phyloP scores from a whole-genome alignment of 352 stramenopile species.

The Globisporangium camurandrum region DNA sequence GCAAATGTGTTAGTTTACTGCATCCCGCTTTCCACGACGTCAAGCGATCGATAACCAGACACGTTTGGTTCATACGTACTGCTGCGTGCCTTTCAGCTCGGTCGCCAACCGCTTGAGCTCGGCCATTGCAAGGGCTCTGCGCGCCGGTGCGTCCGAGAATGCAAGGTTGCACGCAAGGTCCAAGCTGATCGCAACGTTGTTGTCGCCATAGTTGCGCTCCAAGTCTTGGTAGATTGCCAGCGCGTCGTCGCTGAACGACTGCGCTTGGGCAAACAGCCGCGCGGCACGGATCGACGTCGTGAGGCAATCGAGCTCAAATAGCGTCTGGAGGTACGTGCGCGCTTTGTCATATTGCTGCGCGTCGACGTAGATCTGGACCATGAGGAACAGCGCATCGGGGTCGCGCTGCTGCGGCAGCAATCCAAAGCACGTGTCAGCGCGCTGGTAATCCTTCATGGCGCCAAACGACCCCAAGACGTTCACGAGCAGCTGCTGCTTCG shows the following conservation, averaged over 20 bases:
- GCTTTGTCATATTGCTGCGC: conserved; percentile 47
- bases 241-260: conserved; percentile 38
- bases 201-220: conserved; percentile 49
- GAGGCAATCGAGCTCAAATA: conserved; percentile 53
- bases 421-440: conserved; percentile 54
- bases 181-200: conserved; percentile 44
- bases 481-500: conserved; percentile 37
- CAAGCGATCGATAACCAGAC: not conserved
- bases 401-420: conserved; percentile 28
- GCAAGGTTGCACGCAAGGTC: conserved; percentile 59
- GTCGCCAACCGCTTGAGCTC: conserved; percentile 32
- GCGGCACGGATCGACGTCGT: conserved; percentile 33
- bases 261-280: conserved; percentile 34
- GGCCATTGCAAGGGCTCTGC: conserved; percentile 22
- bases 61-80: too few relatives aligned
- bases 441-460: conserved; percentile 35
- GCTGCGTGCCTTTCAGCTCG: conserved; percentile 19
- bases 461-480: conserved; percentile 47
- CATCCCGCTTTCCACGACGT: not conserved
- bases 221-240: conserved; percentile 56
- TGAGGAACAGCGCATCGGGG: conserved; percentile 29
- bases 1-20: conserved; percentile 2
- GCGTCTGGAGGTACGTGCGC: conserved; percentile 19
- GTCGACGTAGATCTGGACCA: conserved; percentile 53
- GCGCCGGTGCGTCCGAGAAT: conserved; percentile 19